A percentile compares a stretch with the other conserved stretches of the same genome.
Evolutionary conservation across 805 yeast genomes (phyloP).

Genomic region (Cyberlindnera meyerae): DNA sequence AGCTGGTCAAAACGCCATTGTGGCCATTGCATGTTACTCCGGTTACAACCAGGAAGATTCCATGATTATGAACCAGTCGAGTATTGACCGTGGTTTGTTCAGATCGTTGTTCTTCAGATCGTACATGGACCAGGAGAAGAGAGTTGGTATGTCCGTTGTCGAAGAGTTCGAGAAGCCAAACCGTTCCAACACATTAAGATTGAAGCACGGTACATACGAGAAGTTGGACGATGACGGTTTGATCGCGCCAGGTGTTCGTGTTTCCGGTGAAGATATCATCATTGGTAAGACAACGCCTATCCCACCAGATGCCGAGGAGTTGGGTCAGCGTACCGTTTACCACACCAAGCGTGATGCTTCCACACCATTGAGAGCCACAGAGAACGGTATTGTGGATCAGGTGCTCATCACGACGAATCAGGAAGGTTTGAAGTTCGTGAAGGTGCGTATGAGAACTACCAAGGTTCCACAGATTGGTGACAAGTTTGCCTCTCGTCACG

Average conservation of each 20-base stretch:
- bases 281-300: constrained; percentile 99
- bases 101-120: constrained; percentile 94
- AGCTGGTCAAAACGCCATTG: constrained; percentile 98
- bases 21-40: constrained; percentile 95
- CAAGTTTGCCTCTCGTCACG: constrained; percentile 98
- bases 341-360: constrained; percentile 99
- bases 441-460: constrained; percentile 98
- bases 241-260: constrained; percentile 97
- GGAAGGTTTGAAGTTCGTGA: constrained; percentile 95
- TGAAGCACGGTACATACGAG: constrained; percentile 97
- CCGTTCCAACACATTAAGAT: constrained; percentile 86
- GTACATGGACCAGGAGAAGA: constrained; percentile 97
- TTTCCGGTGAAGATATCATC: constrained; percentile 97
- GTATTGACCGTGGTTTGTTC: constrained; percentile 94
- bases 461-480: constrained; percentile 99
- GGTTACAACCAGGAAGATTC: constrained; percentile 99
- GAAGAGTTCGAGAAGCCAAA: constrained; percentile 98
- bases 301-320: constrained; percentile 98
- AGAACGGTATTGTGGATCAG: constrained; percentile 97
- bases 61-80: constrained; percentile 98
- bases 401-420: constrained; percentile 95
- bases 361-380: constrained; percentile 93
- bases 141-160: constrained; percentile 97
- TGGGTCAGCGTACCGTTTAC: constrained; percentile 97
- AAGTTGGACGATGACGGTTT: constrained; percentile 97